Evolutionary conservation across 441 rosid species (phyloP), one percentile per base, ranked within the genome.

Genomic region (Adansonia rubrostipa): DNA sequence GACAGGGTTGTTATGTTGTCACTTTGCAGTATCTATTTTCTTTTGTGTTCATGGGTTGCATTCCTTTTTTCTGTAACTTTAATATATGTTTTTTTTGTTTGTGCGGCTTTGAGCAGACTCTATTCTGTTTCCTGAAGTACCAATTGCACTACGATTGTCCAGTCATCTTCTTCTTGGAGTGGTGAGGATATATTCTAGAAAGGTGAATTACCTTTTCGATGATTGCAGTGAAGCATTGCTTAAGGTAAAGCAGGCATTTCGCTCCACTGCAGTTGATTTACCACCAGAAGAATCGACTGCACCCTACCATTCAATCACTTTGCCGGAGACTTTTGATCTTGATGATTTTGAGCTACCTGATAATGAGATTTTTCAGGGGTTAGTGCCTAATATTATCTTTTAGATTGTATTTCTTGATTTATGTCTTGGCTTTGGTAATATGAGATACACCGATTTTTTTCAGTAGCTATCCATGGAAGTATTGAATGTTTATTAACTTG

Each of bases 301-400:
- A 53, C 99, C 99, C 1, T 97, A 97, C 82, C 98, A 95, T 86
- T 95, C 99, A 8, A 95, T 97, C 75, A 97, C 99, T 22, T 88
- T 97, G 90, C 99, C 99, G 1, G 99, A 95, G 92, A 97, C 99
- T 56, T 97, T 97, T 89, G 99, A 97, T 88, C 99, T 97, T 80
- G 99, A 95, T 87, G 99, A 97, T 78, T 97, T 97, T 89, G 99
- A 97, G 97, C 93, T 97, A 77, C 99, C 98, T 84, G 99, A 97
- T 77, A 93, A 88, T 84, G 99, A 95, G 79, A 85, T 91, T 47
- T 91, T 92, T 80, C 99, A 95, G 82, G 97, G 99, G 99, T 97
- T 76, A 85, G 98, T 92, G 84, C 70, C 61, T 57, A 77, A 78
- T 17, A 14, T 65, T 63, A 45, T 10, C 13, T 75, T 44, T 60